phyloP scores from a whole-genome alignment of 2,329 filamentous ascomycete species.

The Aspergillus viridinutans region DNA sequence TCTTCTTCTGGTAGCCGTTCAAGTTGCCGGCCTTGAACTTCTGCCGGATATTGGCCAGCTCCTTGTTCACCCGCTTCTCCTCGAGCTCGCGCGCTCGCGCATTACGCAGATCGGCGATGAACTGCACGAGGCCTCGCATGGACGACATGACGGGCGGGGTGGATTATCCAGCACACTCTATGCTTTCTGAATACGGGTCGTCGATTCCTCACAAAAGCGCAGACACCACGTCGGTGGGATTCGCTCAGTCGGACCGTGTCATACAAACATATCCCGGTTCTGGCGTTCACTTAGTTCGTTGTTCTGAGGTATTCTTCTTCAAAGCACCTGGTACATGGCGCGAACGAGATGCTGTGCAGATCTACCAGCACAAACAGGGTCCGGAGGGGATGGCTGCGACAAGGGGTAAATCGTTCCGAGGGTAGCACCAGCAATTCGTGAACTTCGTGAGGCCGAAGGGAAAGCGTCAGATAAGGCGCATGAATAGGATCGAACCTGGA shows the following conservation, averaged over 20 bases:
- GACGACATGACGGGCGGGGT: conserved; percentile 37
- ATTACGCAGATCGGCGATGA: conserved; percentile 95
- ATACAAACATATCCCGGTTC: conserved; percentile 29
- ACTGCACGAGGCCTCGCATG: conserved; percentile 79
- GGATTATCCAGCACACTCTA: background rate
- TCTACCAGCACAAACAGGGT: background rate
- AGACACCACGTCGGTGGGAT: conserved; percentile 22
- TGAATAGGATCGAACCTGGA: background rate
- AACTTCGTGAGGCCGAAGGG: background rate
- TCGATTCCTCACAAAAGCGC: conserved; percentile 5
- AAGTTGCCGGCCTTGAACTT: conserved; percentile 96
- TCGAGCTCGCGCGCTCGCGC: conserved; percentile 91
- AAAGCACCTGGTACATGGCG: conserved; percentile 24
- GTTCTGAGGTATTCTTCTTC: conserved; percentile 2
- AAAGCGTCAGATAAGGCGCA: background rate
- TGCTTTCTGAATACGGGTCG: background rate
- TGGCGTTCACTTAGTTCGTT: background rate
- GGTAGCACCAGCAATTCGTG: background rate
- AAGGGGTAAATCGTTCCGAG: background rate
- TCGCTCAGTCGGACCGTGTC: conserved; percentile 19
- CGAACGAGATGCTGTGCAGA: conserved; percentile 5
- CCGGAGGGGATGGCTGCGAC: conserved; percentile 2
- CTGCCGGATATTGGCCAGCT: conserved; percentile 95
- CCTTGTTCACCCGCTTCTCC: conserved; percentile 99
- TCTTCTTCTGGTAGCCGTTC: conserved; percentile 98